A percentile compares a stretch with the other conserved stretches of the same genome.
phyloP scores from a whole-genome alignment of 805 yeast genomes.

The Teunomyces kruisii region DNA sequence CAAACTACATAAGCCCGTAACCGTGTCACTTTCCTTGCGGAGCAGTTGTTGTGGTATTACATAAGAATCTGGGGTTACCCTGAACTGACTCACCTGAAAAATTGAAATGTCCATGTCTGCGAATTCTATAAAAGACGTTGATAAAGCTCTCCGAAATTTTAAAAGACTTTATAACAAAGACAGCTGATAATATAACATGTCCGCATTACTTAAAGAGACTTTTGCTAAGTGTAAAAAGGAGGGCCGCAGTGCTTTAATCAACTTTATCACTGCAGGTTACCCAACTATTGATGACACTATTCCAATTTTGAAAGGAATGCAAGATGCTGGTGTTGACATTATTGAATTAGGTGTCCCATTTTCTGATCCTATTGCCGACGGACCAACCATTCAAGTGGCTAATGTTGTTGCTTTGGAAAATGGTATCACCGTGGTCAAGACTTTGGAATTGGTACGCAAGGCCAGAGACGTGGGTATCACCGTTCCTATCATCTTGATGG shows the following conservation, averaged over 20 bases:
- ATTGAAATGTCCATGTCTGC: slow-evolving; percentile 1
- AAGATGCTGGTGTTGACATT: slow-evolving; percentile 92
- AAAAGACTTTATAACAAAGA: neutral
- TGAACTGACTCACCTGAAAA: slow-evolving; percentile 28
- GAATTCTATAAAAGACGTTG: neutral
- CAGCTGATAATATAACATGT: slow-evolving; percentile 32
- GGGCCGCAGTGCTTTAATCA: slow-evolving; percentile 82
- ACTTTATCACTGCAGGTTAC: slow-evolving; percentile 92
- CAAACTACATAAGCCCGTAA: neutral
- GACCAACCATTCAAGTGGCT: slow-evolving; percentile 92
- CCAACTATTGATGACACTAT: slow-evolving; percentile 88
- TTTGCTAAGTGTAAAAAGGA: slow-evolving; percentile 60
- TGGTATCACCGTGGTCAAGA: slow-evolving; percentile 69
- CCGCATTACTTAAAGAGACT: slow-evolving; percentile 56
- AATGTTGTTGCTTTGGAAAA: slow-evolving; percentile 80
- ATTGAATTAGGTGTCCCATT: slow-evolving; percentile 96
- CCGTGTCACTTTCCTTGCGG: neutral
- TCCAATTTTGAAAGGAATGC: slow-evolving; percentile 82
- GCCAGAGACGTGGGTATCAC: slow-evolving; percentile 85
- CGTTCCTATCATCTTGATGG: slow-evolving; percentile 92
- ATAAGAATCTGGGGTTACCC: slow-evolving; percentile 19
- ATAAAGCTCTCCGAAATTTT: neutral
- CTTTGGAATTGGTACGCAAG: slow-evolving; percentile 66
- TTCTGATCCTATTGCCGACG: slow-evolving; percentile 98
- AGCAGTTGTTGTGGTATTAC: neutral